Base-by-base conservation (phyloP, 768 basidiomycete species). In the Trametes sanguinea region DNA sequence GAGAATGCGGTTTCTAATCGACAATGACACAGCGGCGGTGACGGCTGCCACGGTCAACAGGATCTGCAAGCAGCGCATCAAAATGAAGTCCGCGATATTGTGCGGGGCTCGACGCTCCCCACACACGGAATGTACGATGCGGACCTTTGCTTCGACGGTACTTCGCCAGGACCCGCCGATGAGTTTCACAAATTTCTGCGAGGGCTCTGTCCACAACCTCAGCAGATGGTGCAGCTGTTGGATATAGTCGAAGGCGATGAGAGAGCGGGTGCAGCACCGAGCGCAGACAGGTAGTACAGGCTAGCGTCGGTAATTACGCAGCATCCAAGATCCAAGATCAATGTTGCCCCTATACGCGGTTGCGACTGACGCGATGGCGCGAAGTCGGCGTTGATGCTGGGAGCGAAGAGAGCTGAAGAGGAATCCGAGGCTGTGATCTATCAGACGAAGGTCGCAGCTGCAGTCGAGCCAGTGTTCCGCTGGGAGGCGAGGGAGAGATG, bases 61-160 rank as follows among this genome's bases (percentile, higher is more conserved):
- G 60, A 61, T 61, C 52, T 61, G 22, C 16, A 14, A 16, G 39
- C 29, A 54, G 3, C 42, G 13, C 51, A 61, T 59, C 57, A 37
- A 9, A 6, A 11, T 37, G 6, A 37, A 11, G 6, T 37, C 35
- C 35, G 35, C 35, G 35, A 37, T 6, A 37, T 22, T 37, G 35
- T 6, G 11, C 35, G 35, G 35, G 35, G 6, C 35, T 6, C 6
- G 35, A 37, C 11, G 35, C 11, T 11, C 35, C 35, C 6, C 6
- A 6, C 6, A 11, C 35, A 37, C 6, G 11, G 11, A 11, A 37
- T 6, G 35, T 11, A 37, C 22, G 35, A 37, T 6, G 35, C 35
- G 35, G 6, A 37, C 35, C 35, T 37, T 37, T 11, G 35, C 35
- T 37, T 37, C 35, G 11, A 37, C 35, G 6, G 35, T 37, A 6